These are phyloP conservation scores for Lactarius sanguifluus DNA, from an alignment of 768 basidiomycete genomes.

Conservation along the genomic window DNA sequence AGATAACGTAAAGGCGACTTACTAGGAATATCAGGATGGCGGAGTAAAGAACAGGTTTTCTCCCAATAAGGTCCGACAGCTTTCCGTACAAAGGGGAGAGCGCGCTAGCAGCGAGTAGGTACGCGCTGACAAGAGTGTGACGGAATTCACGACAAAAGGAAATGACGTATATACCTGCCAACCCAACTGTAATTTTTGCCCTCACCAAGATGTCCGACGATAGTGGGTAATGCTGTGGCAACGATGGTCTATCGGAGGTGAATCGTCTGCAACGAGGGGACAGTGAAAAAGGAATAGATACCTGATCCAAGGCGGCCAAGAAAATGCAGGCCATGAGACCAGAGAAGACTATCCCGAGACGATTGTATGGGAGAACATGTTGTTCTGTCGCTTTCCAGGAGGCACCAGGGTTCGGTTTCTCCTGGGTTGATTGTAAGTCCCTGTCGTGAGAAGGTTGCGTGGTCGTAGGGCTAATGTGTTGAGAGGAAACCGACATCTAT, in stretches of 20 bases:
- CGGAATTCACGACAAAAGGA: not conserved
- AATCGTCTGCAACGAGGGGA: not conserved
- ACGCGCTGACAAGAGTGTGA: slow-evolving; percentile 50
- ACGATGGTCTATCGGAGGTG: slow-evolving; percentile 42
- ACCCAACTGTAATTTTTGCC: slow-evolving; percentile 52
- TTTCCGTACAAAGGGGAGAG: slow-evolving; percentile 78
- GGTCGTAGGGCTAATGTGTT: not conserved
- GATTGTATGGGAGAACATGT: slow-evolving; percentile 46
- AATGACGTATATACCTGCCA: slow-evolving; percentile 39
- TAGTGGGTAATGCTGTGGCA: slow-evolving; percentile 51
- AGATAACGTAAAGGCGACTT: slow-evolving; percentile 22
- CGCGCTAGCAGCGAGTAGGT: slow-evolving; percentile 66
- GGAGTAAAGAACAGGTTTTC: slow-evolving; percentile 70
- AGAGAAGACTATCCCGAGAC: slow-evolving; percentile 43
- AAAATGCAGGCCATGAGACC: slow-evolving; percentile 47
- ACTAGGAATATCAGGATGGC: slow-evolving; percentile 71
- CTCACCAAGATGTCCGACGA: slow-evolving; percentile 46
- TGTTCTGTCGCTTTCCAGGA: slow-evolving; percentile 43
- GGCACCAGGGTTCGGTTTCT: slow-evolving; percentile 33
- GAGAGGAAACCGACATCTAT: slow-evolving; percentile 9
- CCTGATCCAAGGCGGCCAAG: slow-evolving; percentile 51
- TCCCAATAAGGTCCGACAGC: slow-evolving; percentile 60
- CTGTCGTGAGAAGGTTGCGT: not conserved
- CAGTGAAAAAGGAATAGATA: slow-evolving; percentile 16
- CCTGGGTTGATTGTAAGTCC: not conserved